phyloP scores from a whole-genome alignment of 352 stramenopile genomes.

The Elongisporangium prolatum region DNA sequence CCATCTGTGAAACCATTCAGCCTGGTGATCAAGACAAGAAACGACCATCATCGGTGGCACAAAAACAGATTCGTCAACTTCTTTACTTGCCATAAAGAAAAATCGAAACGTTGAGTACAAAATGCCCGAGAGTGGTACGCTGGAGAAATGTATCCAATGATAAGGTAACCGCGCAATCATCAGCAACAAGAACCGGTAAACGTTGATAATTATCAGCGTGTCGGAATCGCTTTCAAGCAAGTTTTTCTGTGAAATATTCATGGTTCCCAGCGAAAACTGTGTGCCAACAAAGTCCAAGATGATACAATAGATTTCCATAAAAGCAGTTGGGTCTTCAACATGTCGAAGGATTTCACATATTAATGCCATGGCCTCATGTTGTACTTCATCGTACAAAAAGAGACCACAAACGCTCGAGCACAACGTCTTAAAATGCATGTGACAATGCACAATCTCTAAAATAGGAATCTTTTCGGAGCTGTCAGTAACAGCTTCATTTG shows the following conservation, averaged over 20 bases:
- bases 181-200: conserved; percentile 34
- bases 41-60: conserved; percentile 21
- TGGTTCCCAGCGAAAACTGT: conserved; percentile 14
- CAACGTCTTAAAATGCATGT: conserved; percentile 22
- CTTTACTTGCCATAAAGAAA: conserved; percentile 25
- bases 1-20: conserved; percentile 49
- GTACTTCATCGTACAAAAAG: conserved; percentile 20
- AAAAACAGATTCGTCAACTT: conserved; percentile 1
- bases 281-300: conserved; percentile 40
- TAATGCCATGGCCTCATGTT: conserved; percentile 5
- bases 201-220: conserved; percentile 21
- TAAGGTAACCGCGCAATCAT: conserved; percentile 25
- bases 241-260: conserved; percentile 23
- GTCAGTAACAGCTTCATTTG: too few species aligned
- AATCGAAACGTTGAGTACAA: conserved; percentile 40
- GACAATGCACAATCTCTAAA: conserved; percentile 50
- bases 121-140: conserved; percentile 33
- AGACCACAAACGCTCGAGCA: conserved; percentile 23
- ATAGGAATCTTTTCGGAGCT: conserved; percentile 29
- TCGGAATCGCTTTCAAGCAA: conserved; percentile 7
- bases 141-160: conserved; percentile 58
- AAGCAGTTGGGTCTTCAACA: conserved; percentile 39
- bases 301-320: conserved; percentile 43
- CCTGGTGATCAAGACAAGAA: conserved; percentile 20
- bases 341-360: conserved; percentile 37